Base-by-base conservation (phyloP, 331 rosid genomes). In the Stylosanthes scabra region DNA sequence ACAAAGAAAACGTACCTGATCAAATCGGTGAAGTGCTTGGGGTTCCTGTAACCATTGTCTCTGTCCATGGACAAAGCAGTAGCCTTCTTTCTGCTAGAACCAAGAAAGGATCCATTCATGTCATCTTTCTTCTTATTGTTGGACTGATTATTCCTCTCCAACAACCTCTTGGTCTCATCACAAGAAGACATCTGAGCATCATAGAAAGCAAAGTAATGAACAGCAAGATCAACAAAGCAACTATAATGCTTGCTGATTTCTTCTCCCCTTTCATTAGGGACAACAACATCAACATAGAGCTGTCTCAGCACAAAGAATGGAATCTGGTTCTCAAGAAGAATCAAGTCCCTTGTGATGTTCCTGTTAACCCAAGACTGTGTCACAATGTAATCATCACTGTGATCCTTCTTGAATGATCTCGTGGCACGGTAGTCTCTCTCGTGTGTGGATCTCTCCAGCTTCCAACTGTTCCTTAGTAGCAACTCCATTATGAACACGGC, bases 401-500 rank as follows among this genome's bases (percentile, higher is more conserved):
- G 66, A 3, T 9, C 25, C 27, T 1, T 2, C 3, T 20, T 7
- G 7, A 78, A 78, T 20, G 82, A 78, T 55, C 34, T 71, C 34
- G 68, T 70, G 11, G 14, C 11, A 11, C 20, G 40, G 14, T 71
- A 78, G 1, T 78, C 82, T 0, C 71, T 52, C 49, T 70, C 77
- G 6, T 78, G 77, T 31, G 63, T 71, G 1, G 63, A 31, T 2
- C 9, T 31, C 9, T 45, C 44, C 1, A 77, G 71, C 57, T 71
- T 63, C 75, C 75, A 68, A 28, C 78, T 57, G 59, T 76, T 75
- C 28, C 78, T 75, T 4, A 79, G 31, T 45, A 83, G 59, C 31
- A 83, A 81, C 34, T 83, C 86, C 78, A 83, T 79, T 58, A 79
- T 81, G 78, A 84, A 84, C 5, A 83, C 78, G 2, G 80, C 42